These are phyloP conservation scores for Tympanopsis confertula DNA, from an alignment of 2,329 filamentous ascomycete genomes.

Conservation along the genomic window DNA sequence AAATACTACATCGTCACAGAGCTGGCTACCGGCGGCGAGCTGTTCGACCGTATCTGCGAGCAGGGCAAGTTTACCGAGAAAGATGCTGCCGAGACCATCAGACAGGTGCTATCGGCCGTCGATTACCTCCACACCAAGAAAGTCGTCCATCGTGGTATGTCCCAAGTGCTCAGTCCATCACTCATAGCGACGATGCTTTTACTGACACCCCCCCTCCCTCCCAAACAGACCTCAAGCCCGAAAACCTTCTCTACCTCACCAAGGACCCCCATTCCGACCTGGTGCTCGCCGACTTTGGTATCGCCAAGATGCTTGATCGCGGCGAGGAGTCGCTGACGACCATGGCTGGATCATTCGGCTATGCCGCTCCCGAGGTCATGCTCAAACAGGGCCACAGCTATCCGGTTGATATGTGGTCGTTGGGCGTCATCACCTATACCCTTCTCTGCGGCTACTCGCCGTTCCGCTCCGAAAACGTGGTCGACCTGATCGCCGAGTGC, in stretches of 20 bases:
- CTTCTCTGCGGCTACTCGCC: constrained; percentile 95
- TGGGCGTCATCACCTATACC: constrained; percentile 97
- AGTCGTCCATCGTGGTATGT: constrained; percentile 81
- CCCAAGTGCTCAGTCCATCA: not conserved
- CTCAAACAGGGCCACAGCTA: constrained; percentile 94
- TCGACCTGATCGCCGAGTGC: constrained; percentile 90
- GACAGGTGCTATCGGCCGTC: constrained; percentile 83
- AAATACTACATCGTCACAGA: constrained; percentile 99
- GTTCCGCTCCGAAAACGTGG: constrained; percentile 86
- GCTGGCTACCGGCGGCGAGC: constrained; percentile 84
- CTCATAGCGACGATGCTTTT: constrained; percentile 1
- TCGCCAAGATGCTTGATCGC: constrained; percentile 91
- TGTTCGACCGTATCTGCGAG: constrained; percentile 97
- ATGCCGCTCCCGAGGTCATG: constrained; percentile 97
- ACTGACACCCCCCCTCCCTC: constrained; percentile 7
- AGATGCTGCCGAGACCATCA: constrained; percentile 90
- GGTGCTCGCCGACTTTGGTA: constrained; percentile 93
- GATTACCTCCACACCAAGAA: constrained; percentile 90
- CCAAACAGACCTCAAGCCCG: constrained; percentile 77
- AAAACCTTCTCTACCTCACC: constrained; percentile 90
- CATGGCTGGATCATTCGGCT: constrained; percentile 97
- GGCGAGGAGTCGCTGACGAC: constrained; percentile 88
- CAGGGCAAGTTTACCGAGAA: constrained; percentile 98
- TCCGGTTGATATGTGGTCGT: constrained; percentile 97
- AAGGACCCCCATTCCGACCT: constrained; percentile 67